Evolutionary conservation across 345 rosid genomes (phyloP).

Genomic region (Excoecaria cochinchinensis): DNA sequence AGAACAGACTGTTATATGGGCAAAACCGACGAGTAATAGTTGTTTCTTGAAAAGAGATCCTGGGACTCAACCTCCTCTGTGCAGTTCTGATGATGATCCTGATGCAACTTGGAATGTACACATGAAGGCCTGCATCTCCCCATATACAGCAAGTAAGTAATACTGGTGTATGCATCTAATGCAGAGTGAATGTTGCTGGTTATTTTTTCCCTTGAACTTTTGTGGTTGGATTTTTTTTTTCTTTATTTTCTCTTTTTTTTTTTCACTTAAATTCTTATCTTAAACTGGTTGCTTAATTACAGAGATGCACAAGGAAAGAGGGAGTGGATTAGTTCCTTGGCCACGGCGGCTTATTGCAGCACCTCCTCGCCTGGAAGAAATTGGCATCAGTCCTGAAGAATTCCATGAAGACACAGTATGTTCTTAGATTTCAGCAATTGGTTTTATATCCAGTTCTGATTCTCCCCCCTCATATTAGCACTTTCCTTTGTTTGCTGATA

Average conservation of each 20-base stretch:
- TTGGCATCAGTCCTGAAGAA: conserved; percentile 62
- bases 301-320: conserved; percentile 84
- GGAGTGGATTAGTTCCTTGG: conserved; percentile 86
- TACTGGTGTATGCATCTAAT: background rate
- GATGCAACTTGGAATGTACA: conserved; percentile 85
- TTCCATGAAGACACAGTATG: conserved; percentile 77
- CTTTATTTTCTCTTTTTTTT: background rate
- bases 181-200: background rate
- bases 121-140: conserved; percentile 89
- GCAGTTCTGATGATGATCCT: conserved; percentile 70
- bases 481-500: conserved; percentile 1
- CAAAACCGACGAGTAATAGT: conserved; percentile 74
- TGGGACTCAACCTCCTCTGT: conserved; percentile 72
- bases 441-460: background rate
- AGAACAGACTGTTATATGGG: conserved; percentile 95
- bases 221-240: background rate
- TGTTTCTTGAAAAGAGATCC: conserved; percentile 76
- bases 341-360: conserved; percentile 72
- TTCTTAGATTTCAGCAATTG: conserved; percentile 14
- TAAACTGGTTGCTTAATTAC: background rate
- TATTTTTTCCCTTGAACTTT: background rate
- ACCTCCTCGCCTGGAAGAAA: conserved; percentile 83
- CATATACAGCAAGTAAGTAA: conserved; percentile 76
- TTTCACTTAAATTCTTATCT: background rate
- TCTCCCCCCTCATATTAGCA: background rate